Base-by-base conservation (phyloP, 441 rosid genomes). In the Flueggea neowawraea region DNA sequence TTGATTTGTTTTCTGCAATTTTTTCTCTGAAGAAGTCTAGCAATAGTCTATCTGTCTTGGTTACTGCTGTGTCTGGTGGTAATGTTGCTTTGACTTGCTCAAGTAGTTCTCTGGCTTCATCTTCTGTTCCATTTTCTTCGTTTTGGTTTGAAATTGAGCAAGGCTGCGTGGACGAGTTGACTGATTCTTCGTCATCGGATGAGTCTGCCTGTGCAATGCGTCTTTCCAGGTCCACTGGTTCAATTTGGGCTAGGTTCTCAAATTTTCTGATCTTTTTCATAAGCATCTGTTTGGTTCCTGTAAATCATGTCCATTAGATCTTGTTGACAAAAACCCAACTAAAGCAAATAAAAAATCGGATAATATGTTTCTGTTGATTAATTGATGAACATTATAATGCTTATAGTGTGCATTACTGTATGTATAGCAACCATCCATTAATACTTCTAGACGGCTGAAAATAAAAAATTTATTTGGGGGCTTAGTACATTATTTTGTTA, bases 181-280 rank as follows among this genome's bases (percentile, higher is more conserved):
- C 66, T 5, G 55, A 49, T 12, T 75, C 66, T 22, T 22, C 28
- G 28, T 22, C 28, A 22, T 22, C 28, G 28, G 28, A 22, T 22
- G 28, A 22, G 28, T 22, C 28, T 22, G 28, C 28, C 28, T 22
- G 28, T 22, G 28, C 28, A 9, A 82, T 72, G 61, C 80, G 75
- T 55, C 66, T 76, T 52, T 81, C 87, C 63, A 87, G 61, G 59
- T 84, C 76, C 55, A 75, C 16, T 2, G 90, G 90, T 49, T 74
- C 66, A 65, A 84, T 28, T 9, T 45, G 73, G 55, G 79, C 66
- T 13, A 80, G 69, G 31, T 56, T 57, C 69, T 69, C 77, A 12
- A 78, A 65, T 31, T 73, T 58, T 49, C 65, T 66, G 12, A 56
- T 59, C 64, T 69, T 81, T 47, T 65, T 67, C 72, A 62, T 51